Conservation (phyloP, 1,139 yeast species). For the Sugiyamaella japonica region DNA sequence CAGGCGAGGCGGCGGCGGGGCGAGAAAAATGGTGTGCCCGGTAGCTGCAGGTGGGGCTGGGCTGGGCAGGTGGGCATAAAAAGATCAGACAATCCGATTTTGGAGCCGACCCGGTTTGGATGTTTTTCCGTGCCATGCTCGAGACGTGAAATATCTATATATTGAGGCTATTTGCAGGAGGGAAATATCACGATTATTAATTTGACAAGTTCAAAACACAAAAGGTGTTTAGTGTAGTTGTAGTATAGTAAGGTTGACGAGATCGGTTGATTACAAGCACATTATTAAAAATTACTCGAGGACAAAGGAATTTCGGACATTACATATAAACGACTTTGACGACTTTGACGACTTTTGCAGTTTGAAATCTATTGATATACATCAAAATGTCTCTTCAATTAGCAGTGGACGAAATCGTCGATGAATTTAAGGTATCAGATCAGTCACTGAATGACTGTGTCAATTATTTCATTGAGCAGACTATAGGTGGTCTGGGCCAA, state of each 20-base stretch:
- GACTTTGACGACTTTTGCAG: too few species aligned
- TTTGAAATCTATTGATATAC: too few species aligned
- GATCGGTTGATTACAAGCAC: too few species aligned
- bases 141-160: too few species aligned
- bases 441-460: conserved; percentile 58
- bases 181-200: too few species aligned
- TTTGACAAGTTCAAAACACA: too few species aligned
- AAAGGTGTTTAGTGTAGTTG: too few species aligned
- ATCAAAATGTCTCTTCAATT: conserved; percentile 19
- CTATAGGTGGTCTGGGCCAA: conserved; percentile 60
- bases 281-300: not conserved
- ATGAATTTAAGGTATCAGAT: conserved; percentile 55
- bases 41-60: not conserved
- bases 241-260: too few species aligned
- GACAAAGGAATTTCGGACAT: not conserved
- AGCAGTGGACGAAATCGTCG: conserved; percentile 51
- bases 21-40: not conserved
- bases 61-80: not conserved
- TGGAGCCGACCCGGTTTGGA: not conserved
- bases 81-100: not conserved
- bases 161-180: too few species aligned
- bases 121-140: not conserved
- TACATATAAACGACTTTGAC: too few species aligned
- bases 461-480: conserved; percentile 60
- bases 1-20: not conserved